These are phyloP conservation scores for Articulospora tetracladia DNA, from an alignment of 495 filamentous ascomycete species.

Conservation along the genomic window DNA sequence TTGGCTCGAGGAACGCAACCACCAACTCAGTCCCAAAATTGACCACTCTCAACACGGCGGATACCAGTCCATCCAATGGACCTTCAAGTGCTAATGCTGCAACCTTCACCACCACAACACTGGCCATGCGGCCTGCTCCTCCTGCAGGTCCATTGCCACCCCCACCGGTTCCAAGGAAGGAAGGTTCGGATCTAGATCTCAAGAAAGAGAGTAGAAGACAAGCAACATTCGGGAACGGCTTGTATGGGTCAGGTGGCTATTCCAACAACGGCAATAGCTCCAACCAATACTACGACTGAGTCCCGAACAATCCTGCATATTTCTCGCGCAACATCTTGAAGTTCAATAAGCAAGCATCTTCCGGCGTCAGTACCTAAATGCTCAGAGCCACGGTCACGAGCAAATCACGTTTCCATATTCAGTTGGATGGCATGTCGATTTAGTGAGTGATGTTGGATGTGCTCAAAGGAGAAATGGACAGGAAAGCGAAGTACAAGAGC, in stretches of 20 bases:
- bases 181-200: conserved; percentile 32
- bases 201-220: conserved; percentile 34
- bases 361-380: conserved; percentile 11
- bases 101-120: conserved; percentile 33
- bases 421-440: not conserved
- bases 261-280: conserved; percentile 4
- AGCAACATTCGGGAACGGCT: conserved; percentile 34
- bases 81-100: conserved; percentile 24
- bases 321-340: not conserved
- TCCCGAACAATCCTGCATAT: not conserved
- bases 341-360: conserved; percentile 14
- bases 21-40: conserved; percentile 38
- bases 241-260: conserved; percentile 24
- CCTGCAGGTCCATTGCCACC: conserved; percentile 39
- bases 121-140: conserved; percentile 45
- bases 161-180: conserved; percentile 39
- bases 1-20: conserved; percentile 42
- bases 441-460: not conserved
- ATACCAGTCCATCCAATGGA: conserved; percentile 17
- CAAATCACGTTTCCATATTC: not conserved
- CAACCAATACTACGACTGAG: conserved; percentile 4
- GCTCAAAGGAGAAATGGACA: not conserved
- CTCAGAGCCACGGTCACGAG: not conserved
- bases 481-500: not conserved
- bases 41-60: conserved; percentile 21